Percentiles rank a stretch among this genome's conserved stretches.
phyloP scores from a whole-genome alignment of 2,329 filamentous ascomycete species.

The Pestalotiopsis sp. region DNA sequence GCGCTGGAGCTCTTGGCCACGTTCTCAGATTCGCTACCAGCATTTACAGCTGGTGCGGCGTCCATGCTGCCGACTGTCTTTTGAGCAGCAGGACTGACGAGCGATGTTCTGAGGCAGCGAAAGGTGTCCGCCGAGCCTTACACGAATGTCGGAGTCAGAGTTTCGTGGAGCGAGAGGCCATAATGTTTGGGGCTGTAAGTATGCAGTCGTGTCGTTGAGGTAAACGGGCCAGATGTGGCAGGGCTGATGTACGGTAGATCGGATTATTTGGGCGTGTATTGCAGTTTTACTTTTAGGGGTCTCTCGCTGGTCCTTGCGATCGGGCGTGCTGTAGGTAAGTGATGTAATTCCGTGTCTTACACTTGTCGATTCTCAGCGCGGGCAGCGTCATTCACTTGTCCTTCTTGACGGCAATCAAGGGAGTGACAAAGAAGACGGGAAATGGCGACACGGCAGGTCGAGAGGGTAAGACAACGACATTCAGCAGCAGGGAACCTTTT shows the following conservation, averaged over 20 bases:
- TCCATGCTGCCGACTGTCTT: not conserved
- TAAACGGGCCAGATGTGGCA: not conserved
- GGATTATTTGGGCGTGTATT: not conserved
- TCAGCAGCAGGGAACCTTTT: conserved; percentile 10
- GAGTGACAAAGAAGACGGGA: not conserved
- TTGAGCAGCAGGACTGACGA: not conserved
- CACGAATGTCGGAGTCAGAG: not conserved
- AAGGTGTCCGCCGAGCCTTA: not conserved
- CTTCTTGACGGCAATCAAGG: conserved; percentile 3
- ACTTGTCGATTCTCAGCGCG: not conserved
- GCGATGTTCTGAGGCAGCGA: not conserved
- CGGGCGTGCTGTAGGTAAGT: not conserved
- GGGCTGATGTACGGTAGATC: not conserved
- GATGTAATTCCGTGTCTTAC: not conserved
- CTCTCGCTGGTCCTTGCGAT: not conserved
- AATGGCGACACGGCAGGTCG: conserved; percentile 1
- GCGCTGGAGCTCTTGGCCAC: conserved; percentile 12
- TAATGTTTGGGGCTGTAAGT: not conserved
- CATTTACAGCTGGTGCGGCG: not conserved
- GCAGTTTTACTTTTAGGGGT: not conserved
- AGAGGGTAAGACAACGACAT: conserved; percentile 1
- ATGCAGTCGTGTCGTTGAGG: not conserved
- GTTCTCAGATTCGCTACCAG: not conserved
- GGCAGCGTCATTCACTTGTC: not conserved
- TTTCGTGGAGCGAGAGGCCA: not conserved